Evolutionary conservation across 257 asterid genomes (phyloP).

Genomic region (Marsdenia floribunda): DNA sequence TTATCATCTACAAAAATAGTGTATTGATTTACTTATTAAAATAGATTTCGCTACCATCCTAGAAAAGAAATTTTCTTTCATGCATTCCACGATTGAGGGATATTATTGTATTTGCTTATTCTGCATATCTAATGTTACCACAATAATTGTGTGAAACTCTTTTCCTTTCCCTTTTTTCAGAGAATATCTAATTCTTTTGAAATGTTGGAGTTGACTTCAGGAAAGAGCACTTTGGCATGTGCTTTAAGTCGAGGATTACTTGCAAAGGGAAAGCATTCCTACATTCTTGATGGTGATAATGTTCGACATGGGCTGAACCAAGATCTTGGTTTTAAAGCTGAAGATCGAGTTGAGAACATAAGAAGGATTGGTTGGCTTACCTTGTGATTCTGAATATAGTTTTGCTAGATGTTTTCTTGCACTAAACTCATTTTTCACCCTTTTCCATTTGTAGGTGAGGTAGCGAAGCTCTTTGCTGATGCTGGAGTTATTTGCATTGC

Average conservation of each 20-base stretch:
- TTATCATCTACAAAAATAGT: neutral
- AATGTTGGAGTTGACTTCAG: constrained; percentile 34
- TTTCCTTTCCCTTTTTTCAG: neutral
- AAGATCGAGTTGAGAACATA: constrained; percentile 93
- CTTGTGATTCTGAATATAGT: constrained; percentile 12
- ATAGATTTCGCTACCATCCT: neutral
- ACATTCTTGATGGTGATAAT: constrained; percentile 96
- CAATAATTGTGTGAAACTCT: neutral
- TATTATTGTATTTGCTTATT: neutral
- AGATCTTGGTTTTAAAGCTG: constrained; percentile 83
- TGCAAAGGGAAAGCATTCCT: constrained; percentile 82
- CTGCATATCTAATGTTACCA: neutral
- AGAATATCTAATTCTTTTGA: constrained; percentile 8
- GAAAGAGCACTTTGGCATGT: constrained; percentile 97
- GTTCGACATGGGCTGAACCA: constrained; percentile 92
- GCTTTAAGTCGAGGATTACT: constrained; percentile 73
- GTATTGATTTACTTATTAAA: neutral
- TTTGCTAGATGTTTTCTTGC: neutral
- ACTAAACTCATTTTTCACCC: neutral
- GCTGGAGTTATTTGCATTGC: constrained; percentile 97
- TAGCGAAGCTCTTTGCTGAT: constrained; percentile 93
- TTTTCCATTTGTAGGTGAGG: constrained; percentile 62
- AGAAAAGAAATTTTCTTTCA: neutral
- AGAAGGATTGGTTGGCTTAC: constrained; percentile 78
- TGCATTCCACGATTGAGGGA: neutral